A percentile compares a stretch with the other conserved stretches of the same genome.
phyloP scores from a whole-genome alignment of 73 alveolate genomes.

The Uronychia binucleata region DNA sequence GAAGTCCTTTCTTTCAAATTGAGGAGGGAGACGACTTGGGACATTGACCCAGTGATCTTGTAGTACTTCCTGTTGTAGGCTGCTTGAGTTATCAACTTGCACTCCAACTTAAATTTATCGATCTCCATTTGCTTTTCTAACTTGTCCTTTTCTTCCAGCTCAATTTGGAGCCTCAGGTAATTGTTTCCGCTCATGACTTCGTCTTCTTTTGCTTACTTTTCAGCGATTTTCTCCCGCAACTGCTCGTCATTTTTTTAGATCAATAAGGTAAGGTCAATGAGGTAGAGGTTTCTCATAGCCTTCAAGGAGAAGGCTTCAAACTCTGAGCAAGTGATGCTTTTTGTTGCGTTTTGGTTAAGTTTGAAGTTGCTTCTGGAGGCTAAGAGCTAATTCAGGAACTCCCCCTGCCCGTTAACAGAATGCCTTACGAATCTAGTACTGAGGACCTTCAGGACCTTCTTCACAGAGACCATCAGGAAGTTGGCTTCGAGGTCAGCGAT shows the following conservation, averaged over 20 bases:
- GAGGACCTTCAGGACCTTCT: not conserved
- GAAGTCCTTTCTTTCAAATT: no score
- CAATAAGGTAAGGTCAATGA: not conserved
- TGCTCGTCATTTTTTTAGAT: no score
- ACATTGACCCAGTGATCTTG: not conserved
- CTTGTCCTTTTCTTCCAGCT: not conserved
- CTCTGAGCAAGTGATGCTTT: no score
- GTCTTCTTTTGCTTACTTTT: not conserved
- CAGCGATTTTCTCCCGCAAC: not conserved
- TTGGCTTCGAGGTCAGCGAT: not conserved
- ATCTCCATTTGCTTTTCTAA: not conserved
- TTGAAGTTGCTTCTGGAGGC: no score
- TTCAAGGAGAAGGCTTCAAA: no score
- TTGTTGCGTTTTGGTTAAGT: no score
- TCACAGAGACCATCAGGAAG: not conserved
- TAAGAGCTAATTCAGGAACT: not conserved
- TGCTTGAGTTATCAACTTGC: not conserved
- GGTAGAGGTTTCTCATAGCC: no score
- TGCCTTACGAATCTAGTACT: not conserved
- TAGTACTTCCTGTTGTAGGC: not conserved
- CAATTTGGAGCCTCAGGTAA: not conserved
- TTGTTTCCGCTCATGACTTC: not conserved
- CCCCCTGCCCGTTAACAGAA: not conserved
- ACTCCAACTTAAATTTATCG: not conserved
- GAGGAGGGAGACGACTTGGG: not conserved